Conservation (phyloP, 2,329 filamentous ascomycete genomes). For the Polychaeton citri region DNA sequence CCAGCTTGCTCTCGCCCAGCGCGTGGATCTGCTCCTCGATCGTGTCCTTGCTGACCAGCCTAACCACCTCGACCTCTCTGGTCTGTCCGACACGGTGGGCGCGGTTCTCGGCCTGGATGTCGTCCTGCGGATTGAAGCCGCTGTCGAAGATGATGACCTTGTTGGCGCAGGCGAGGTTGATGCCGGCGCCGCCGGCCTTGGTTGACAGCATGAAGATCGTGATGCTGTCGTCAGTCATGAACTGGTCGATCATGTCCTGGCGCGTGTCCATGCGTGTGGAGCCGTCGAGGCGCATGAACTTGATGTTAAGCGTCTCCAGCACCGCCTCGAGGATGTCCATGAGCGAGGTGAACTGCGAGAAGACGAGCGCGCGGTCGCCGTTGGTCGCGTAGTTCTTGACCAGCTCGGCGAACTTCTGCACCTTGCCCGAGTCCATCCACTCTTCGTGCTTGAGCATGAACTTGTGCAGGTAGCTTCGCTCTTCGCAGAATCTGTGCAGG, state of each 20-base stretch:
- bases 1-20: constrained; percentile 83
- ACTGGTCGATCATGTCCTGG: constrained; percentile 78
- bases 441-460: constrained; percentile 47
- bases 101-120: constrained; percentile 95
- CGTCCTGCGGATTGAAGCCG: constrained; percentile 95
- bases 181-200: constrained; percentile 87
- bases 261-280: constrained; percentile 68
- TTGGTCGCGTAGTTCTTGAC: constrained; percentile 60
- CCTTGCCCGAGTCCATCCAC: constrained; percentile 64
- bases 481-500: constrained; percentile 44
- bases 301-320: constrained; percentile 56
- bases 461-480: constrained; percentile 40
- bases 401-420: constrained; percentile 65
- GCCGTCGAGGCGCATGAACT: constrained; percentile 78
- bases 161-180: constrained; percentile 90
- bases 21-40: constrained; percentile 91
- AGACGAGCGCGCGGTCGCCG: constrained; percentile 78
- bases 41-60: constrained; percentile 66
- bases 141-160: constrained; percentile 97
- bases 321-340: constrained; percentile 83
- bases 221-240: constrained; percentile 61
- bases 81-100: constrained; percentile 91
- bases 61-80: constrained; percentile 76
- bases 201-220: constrained; percentile 89
- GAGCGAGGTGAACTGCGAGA: constrained; percentile 84